A percentile compares a stretch with the other conserved stretches of the same genome.
Conservation (phyloP, 129 eudicot species). For the Calendula officinalis region DNA sequence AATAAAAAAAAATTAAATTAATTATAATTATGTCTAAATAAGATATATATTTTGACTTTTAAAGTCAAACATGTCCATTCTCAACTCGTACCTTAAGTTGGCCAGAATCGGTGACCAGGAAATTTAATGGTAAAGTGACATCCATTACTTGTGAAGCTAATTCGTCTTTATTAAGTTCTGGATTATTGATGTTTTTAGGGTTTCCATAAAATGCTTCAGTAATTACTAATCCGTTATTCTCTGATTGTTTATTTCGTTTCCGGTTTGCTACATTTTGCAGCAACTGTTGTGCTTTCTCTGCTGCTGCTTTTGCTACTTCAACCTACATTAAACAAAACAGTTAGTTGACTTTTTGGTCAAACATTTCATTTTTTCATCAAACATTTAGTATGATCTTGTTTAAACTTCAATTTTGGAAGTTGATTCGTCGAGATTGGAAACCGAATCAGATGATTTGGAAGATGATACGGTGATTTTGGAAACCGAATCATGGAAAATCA, state of each 20-base stretch:
- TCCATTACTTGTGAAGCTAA: constrained; percentile 62
- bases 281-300: constrained; percentile 87
- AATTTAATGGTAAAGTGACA: constrained; percentile 81
- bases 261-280: constrained; percentile 76
- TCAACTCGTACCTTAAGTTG: constrained; percentile 73
- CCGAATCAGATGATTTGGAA: too few species aligned
- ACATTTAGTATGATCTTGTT: background rate
- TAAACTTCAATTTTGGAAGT: background rate
- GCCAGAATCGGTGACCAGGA: constrained; percentile 76
- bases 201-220: constrained; percentile 77
- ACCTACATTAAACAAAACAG: constrained; percentile 46
- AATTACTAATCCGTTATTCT: constrained; percentile 68
- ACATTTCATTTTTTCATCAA: background rate
- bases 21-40: background rate
- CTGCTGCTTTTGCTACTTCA: constrained; percentile 68
- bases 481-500: too few species aligned
- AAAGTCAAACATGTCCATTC: constrained; percentile 9
- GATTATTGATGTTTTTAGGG: constrained; percentile 34
- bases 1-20: background rate
- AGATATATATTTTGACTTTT: background rate
- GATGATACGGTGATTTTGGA: too few species aligned
- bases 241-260: constrained; percentile 66
- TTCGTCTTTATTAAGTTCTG: constrained; percentile 51
- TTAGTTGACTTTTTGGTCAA: constrained; percentile 10
- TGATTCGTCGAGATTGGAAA: too few species aligned